These are phyloP conservation scores for Skeletonema menzelii DNA, from an alignment of 108 stramenopile genomes.

Conservation along the genomic window DNA sequence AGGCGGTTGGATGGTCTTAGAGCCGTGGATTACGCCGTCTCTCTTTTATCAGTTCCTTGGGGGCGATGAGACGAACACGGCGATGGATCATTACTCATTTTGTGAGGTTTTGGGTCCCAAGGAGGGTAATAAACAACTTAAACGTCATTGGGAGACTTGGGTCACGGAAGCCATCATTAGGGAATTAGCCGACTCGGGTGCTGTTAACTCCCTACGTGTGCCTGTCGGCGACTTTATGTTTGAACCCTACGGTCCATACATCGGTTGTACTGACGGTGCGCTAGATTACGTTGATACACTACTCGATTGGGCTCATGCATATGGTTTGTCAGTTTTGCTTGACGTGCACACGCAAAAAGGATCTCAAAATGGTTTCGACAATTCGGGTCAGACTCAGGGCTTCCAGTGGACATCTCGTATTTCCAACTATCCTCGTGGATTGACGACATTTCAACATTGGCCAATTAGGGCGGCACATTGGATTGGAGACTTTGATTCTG, in stretches of 20 bases:
- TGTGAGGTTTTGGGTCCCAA: constrained; percentile 82
- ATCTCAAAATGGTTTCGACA: constrained; percentile 92
- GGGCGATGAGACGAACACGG: constrained; percentile 61
- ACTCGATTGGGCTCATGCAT: constrained; percentile 68
- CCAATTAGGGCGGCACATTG: constrained; percentile 87
- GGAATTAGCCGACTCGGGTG: constrained; percentile 68
- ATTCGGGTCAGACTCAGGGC: constrained; percentile 75
- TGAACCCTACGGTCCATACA: constrained; percentile 88
- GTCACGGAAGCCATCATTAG: constrained; percentile 78
- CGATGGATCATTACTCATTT: constrained; percentile 90
- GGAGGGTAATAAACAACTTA: constrained; percentile 88
- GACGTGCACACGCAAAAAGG: constrained; percentile 87
- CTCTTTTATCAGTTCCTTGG: constrained; percentile 94
- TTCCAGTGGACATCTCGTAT: constrained; percentile 77
- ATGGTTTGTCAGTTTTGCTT: constrained; percentile 75
- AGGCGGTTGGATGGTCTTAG: constrained; percentile 95
- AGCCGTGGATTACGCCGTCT: constrained; percentile 94
- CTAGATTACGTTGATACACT: constrained; percentile 85
- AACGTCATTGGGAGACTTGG: constrained; percentile 90
- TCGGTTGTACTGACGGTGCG: constrained; percentile 86
- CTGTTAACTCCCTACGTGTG: constrained; percentile 81
- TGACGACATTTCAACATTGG: constrained; percentile 80
- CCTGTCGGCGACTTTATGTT: constrained; percentile 94
- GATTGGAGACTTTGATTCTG: constrained; percentile 82
- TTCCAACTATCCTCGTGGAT: constrained; percentile 41